Base-by-base conservation (phyloP, 768 basidiomycete genomes). In the Lentinula edodes region DNA sequence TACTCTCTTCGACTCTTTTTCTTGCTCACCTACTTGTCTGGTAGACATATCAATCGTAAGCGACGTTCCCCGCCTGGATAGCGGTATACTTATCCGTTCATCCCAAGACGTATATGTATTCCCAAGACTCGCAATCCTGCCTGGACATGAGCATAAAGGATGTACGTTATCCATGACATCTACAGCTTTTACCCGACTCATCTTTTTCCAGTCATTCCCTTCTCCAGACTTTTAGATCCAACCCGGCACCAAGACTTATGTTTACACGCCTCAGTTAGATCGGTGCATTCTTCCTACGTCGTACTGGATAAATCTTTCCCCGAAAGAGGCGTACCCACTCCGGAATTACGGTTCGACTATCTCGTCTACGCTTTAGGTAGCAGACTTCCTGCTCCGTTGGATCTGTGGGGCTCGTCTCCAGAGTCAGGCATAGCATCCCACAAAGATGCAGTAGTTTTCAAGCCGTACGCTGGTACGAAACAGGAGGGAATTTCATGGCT, bases 101-200 rank as follows among this genome's bases (percentile, higher is more conserved):
- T 36, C 34, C 20, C n/a, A 58, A 78, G 80, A 84, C 64, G 76
- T 86, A 1, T 89, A 87, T 68, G 80, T 83, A 35, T 76, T 87
- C 43, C 82, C 85, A 4, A 75, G 86, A 56, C 79, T 81, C 56
- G 79, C 84, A 16, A 80, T 86, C 20, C 76, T 87, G 5, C 76
- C 83, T 43, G 80, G 82, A 18, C 82, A 86, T 64, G 85, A 85
- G 70, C 82, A 87, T 71, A 88, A 87, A 75, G 84, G 84, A 32
- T 88, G 82, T 83, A 60, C 63, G 80, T 71, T 16, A 13, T 15
- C 5, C 39, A 1, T 6, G 7, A 8, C 5, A 20, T 38, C 13
- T 15, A 35, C 39, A 36, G 28, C 28, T 28, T 28, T 28, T 28
- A 28, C 28, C 28, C 28, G 28, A 42, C 41, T 45, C 4, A 20